Evolutionary conservation across 2,329 filamentous ascomycete genomes (phyloP).

Genomic region (Dichotomopilus funicola): DNA sequence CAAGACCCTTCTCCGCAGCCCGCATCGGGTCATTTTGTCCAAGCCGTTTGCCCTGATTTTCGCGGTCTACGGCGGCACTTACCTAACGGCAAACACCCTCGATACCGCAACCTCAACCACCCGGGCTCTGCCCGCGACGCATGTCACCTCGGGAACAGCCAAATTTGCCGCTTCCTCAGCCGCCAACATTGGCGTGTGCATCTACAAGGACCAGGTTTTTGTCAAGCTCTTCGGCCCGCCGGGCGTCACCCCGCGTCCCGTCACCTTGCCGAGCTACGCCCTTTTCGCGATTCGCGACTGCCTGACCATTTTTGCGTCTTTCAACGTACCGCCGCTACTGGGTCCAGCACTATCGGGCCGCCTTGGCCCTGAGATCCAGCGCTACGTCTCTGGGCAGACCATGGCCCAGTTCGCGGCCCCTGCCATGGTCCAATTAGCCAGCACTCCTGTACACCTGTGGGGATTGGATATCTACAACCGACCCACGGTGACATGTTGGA

Average conservation of each 20-base stretch:
- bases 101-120: conserved; percentile 71
- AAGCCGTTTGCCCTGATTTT: conserved; percentile 64
- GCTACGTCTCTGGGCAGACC: conserved; percentile 46
- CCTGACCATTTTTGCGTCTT: conserved; percentile 84
- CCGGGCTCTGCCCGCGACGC: conserved; percentile 47
- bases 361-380: conserved; percentile 47
- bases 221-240: conserved; percentile 71
- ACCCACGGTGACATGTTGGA: conserved; percentile 42
- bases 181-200: conserved; percentile 79
- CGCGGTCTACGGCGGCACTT: conserved; percentile 79
- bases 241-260: conserved; percentile 43
- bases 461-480: conserved; percentile 85
- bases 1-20: conserved; percentile 48
- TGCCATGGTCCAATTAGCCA: conserved; percentile 69
- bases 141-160: conserved; percentile 64
- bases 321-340: conserved; percentile 78
- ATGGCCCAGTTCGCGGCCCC: conserved; percentile 76
- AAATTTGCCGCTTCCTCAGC: conserved; percentile 77
- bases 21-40: conserved; percentile 55
- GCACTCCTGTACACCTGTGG: conserved; percentile 77
- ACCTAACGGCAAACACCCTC: conserved; percentile 79
- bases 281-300: conserved; percentile 80
- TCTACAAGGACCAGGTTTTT: conserved; percentile 86
- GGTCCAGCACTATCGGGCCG: conserved; percentile 59
- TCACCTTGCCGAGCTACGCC: conserved; percentile 64